Evolutionary conservation across 257 asterid species (phyloP).

Genomic region (Prunella vulgaris): DNA sequence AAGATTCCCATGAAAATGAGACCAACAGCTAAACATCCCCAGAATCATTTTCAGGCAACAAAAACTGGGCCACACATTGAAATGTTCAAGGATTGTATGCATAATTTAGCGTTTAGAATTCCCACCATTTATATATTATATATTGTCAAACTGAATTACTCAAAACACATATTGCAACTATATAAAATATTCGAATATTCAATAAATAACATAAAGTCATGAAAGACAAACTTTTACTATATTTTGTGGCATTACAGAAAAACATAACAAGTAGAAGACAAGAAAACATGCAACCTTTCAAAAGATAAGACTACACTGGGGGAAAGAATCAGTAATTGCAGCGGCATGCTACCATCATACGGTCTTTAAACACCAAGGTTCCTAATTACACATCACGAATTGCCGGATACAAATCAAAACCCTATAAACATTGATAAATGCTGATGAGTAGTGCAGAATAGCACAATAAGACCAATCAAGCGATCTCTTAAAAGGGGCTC

Average conservation of each 20-base stretch:
- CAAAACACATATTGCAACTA: neutral
- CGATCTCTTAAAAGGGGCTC: neutral
- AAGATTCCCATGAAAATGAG: neutral
- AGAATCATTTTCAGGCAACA: slow-evolving; percentile 2
- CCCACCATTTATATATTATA: neutral
- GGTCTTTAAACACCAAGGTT: neutral
- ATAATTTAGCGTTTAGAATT: neutral
- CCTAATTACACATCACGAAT: neutral
- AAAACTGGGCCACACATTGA: neutral
- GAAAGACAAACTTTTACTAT: neutral
- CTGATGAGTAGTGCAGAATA: slow-evolving; percentile 10
- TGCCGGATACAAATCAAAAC: slow-evolving; percentile 16
- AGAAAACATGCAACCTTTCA: neutral
- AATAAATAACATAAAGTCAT: neutral
- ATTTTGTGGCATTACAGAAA: neutral
- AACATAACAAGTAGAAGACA: neutral
- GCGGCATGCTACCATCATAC: neutral
- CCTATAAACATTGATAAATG: neutral
- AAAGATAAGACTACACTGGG: neutral
- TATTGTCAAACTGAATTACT: neutral
- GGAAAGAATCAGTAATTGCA: neutral
- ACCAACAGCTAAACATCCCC: neutral
- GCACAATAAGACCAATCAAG: neutral
- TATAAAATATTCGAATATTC: neutral
- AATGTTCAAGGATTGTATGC: neutral